Percentiles rank a stretch among this genome's conserved stretches.
phyloP scores from a whole-genome alignment of 495 filamentous ascomycete species.

The Aspergillus bridgeri region DNA sequence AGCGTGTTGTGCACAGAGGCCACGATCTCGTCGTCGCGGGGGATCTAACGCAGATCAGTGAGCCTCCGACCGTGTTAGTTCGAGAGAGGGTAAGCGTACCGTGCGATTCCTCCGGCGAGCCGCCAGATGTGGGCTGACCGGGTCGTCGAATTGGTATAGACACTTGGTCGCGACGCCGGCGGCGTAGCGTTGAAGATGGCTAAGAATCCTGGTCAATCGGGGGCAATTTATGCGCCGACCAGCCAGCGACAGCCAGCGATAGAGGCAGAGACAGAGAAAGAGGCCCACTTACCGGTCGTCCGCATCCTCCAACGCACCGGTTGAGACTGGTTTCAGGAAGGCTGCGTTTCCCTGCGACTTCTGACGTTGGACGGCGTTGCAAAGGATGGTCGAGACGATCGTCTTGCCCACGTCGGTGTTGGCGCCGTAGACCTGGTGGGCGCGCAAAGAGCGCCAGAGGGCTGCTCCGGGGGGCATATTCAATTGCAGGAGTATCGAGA shows the following conservation, averaged over 20 bases:
- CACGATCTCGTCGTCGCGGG: constrained; percentile 46
- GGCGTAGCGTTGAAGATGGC: constrained; percentile 57
- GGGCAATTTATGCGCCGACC: not conserved
- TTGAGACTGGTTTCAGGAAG: constrained; percentile 76
- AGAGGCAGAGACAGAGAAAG: too few relatives aligned
- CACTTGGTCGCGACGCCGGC: constrained; percentile 51
- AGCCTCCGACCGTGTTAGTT: constrained; percentile 1
- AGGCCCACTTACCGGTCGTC: constrained; percentile 55
- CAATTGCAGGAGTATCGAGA: too few relatives aligned
- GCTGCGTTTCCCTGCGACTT: constrained; percentile 41
- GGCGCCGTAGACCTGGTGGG: constrained; percentile 71
- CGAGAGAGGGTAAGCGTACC: constrained; percentile 6
- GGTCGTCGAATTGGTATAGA: constrained; percentile 66
- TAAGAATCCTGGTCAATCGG: constrained; percentile 18
- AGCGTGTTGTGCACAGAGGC: constrained; percentile 45
- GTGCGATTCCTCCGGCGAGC: constrained; percentile 40
- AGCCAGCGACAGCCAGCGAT: too few relatives aligned
- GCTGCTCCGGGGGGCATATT: constrained; percentile 40
- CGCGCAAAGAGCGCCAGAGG: constrained; percentile 61
- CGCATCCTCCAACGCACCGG: constrained; percentile 61
- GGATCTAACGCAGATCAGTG: constrained; percentile 16
- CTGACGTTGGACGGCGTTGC: constrained; percentile 51
- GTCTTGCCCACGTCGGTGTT: constrained; percentile 83
- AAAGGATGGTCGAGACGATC: constrained; percentile 66
- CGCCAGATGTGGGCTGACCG: constrained; percentile 72